Base-by-base conservation (phyloP, 805 yeast genomes). In the Kregervanrija fluxuum region DNA sequence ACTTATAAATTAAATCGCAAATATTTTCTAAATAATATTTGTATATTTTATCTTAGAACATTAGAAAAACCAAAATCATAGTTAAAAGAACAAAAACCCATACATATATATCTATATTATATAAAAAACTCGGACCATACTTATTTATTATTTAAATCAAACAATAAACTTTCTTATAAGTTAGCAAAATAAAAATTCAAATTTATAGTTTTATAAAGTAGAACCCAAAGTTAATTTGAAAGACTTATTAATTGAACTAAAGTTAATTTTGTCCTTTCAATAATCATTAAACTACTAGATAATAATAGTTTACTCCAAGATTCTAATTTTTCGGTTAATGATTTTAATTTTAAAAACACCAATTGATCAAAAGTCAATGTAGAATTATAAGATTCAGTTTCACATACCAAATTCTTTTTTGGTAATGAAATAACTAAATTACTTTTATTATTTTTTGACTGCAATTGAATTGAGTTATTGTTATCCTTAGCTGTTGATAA, bases 221-320 rank as follows among this genome's bases (percentile, higher is more conserved):
- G 6, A 22, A 22, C 8, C 6, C 28, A 22, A 6, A 16, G 35
- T 32, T 22, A 41, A 35, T 31, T 32, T 32, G 33, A 41, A 30
- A 50, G n/a, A 39, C 38, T 45, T 3, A 49, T 37, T 15, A 50
- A 33, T 33, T 48, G 44, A 33, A 39, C 30, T 9, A 50, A 34
- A 13, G 48, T 30, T 11, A 48, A 28, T 31, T 46, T 49, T 33
- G 50, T 48, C 37, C 44, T 50, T 37, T 49, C 42, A 39, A 49
- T 33, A n/a, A 50, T 14, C 4, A 44, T 30, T 2, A 42, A 16
- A 11, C 43, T 31, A 30, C 43, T 38, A 5, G 48, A 41, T 12
- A 45, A 15, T 4, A 45, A 16, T 2, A 46, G 11, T 13, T 36
- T 46, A 16, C 45, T 46, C 33, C 12, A 33, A 9, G 16, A 32